Percentiles rank a stretch among this genome's conserved stretches.
Evolutionary conservation across 2,329 filamentous ascomycete species (phyloP).

Genomic region (Aureobasidium sp.): DNA sequence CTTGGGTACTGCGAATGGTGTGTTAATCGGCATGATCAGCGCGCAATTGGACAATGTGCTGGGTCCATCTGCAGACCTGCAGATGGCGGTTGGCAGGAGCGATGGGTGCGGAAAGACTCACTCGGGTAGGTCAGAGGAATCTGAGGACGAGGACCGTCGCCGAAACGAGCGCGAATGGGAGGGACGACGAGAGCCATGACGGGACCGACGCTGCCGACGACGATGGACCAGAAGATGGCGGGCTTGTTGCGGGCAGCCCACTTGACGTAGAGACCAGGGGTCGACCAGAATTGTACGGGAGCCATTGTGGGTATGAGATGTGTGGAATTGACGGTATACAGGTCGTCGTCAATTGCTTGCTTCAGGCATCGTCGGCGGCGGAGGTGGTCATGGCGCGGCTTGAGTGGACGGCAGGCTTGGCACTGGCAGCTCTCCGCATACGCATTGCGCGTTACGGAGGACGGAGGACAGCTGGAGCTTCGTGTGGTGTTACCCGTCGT

Average conservation of each 20-base stretch:
- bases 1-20: conserved; percentile 34
- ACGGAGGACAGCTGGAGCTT: conserved; percentile 8
- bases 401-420: neutral
- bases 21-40: neutral
- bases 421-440: conserved; percentile 3
- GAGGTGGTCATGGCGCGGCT: neutral
- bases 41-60: neutral
- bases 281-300: conserved; percentile 72
- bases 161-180: conserved; percentile 61
- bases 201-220: conserved; percentile 67
- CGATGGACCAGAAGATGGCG: conserved; percentile 79
- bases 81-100: neutral
- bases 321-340: conserved; percentile 16
- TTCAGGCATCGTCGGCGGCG: neutral
- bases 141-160: conserved; percentile 61
- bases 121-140: conserved; percentile 90
- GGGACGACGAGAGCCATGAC: conserved; percentile 62
- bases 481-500: neutral
- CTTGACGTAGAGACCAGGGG: conserved; percentile 74
- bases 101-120: conserved; percentile 45
- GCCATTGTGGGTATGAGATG: conserved; percentile 43
- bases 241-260: conserved; percentile 86
- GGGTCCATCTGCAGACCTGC: neutral
- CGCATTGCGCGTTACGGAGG: neutral
- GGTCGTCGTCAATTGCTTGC: conserved; percentile 3